Percentiles rank a stretch among this genome's conserved stretches.
These are phyloP conservation scores for Wickerhamomyces alni DNA, from an alignment of 805 yeast genomes.

Conservation along the genomic window DNA sequence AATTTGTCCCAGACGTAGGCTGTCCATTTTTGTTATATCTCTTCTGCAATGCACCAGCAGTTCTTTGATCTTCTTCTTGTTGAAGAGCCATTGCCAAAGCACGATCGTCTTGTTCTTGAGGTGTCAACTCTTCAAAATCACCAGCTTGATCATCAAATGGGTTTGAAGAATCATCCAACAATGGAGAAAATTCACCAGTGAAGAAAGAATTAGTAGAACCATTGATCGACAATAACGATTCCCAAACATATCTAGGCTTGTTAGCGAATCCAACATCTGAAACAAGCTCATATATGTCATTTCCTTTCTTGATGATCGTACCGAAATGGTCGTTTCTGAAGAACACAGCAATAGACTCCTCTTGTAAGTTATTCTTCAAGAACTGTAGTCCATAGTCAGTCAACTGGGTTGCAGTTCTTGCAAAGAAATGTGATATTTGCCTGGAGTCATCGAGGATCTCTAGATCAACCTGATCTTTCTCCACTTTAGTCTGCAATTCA, in stretches of 20 bases:
- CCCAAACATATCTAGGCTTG: slow-evolving; percentile 68
- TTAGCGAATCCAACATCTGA: slow-evolving; percentile 64
- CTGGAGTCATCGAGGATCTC: slow-evolving; percentile 28
- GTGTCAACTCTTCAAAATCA: slow-evolving; percentile 8
- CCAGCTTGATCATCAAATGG: slow-evolving; percentile 17
- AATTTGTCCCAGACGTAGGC: neutral
- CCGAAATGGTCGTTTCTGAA: slow-evolving; percentile 89
- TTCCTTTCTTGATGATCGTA: slow-evolving; percentile 50
- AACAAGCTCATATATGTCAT: slow-evolving; percentile 54
- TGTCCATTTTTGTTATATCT: slow-evolving; percentile 19
- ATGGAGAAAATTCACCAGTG: slow-evolving; percentile 57
- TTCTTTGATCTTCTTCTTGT: slow-evolving; percentile 49
- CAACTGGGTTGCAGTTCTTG: slow-evolving; percentile 65
- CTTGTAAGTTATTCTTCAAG: slow-evolving; percentile 37
- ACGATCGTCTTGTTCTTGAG: slow-evolving; percentile 31
- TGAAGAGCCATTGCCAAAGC: slow-evolving; percentile 41
- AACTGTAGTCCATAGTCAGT: slow-evolving; percentile 58
- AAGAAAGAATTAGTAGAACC: slow-evolving; percentile 69
- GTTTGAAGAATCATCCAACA: slow-evolving; percentile 16
- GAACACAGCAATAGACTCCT: slow-evolving; percentile 58
- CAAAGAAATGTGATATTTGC: slow-evolving; percentile 43
- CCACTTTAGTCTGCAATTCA: slow-evolving; percentile 25
- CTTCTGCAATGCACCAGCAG: slow-evolving; percentile 40
- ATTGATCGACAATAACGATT: slow-evolving; percentile 55
- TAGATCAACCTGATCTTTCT: slow-evolving; percentile 19